Evolutionary conservation across 129 eudicot species (phyloP), one percentile per base, ranked within the genome.

Genomic region (Arctium minus): DNA sequence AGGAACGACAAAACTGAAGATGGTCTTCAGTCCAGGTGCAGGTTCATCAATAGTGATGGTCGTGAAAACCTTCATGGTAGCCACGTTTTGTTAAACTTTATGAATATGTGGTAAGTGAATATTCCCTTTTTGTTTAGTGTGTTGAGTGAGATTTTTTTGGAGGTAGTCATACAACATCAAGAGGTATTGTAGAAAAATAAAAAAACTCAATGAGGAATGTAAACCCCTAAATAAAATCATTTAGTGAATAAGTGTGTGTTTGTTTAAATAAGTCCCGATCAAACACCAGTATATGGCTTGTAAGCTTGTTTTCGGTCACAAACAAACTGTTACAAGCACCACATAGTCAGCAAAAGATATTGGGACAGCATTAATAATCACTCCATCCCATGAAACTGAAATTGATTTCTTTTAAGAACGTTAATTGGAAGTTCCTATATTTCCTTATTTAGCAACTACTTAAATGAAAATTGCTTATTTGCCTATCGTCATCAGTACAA

Each of bases 1-100:
- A 36, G 97, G 97, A 81, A 86, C 89, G 36, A 80, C 48, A 70
- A 88, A 86, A 88, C 90, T 91, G 50, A 91, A 86, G 79, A 93
- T 91, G 3, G 97, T 83, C 92, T 91, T 93, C 86, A 91, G 88
- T 44, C 97, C 96, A 37, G 97, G 97, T 27, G 97, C 94, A 83
- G 92, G 88, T 73, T 93, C 96, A 82, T 93, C 94, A 64, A 91
- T 80, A 11, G 93, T 91, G 71, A 91, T 86, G 73, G 94, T 93
- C 11, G 97, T 91, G 79, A 79, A 86, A 80, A 93, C 86, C 97
- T 93, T 78, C 79, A 80, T 6, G 48, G 12, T 70, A 70, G 75
- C 39, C 67, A 68, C 15, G 48, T 44, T 60, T 60, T 17, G 68
- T 60, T 60, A 60, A n/a, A 60, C 22, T 60, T 5, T 60, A 17